Evolutionary conservation across 371 early-diverging fungal genomes (phyloP).

Genomic region (Mortierella sp.): DNA sequence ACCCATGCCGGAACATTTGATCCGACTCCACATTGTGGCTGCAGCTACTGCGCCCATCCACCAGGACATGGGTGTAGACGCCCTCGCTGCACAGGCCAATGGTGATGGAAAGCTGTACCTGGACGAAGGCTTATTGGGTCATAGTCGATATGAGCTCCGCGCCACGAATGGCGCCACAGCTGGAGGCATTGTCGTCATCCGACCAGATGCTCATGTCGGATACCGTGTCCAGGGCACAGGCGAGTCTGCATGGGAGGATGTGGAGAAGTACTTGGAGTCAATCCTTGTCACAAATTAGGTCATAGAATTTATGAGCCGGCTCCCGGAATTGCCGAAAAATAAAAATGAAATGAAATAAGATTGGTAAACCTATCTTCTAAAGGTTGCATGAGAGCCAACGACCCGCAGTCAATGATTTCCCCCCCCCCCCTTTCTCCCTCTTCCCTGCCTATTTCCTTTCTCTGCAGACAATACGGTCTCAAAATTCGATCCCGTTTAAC

Average conservation of each 20-base stretch:
- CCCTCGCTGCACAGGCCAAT: constrained; percentile 1
- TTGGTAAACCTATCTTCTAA: no score
- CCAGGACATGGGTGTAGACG: background rate
- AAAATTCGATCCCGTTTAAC: no score
- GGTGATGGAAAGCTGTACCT: constrained; percentile 1
- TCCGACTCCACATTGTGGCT: background rate
- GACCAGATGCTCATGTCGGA: constrained; percentile 13
- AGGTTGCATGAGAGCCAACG: no score
- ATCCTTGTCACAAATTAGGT: constrained; percentile 1
- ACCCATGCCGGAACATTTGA: constrained; percentile 12
- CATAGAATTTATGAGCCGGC: background rate
- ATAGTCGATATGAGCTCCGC: constrained; percentile 4
- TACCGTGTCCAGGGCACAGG: constrained; percentile 1
- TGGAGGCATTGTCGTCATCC: constrained; percentile 22
- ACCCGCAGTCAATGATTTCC: no score
- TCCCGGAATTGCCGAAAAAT: no score
- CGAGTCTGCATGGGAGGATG: background rate
- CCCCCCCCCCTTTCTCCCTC: no score
- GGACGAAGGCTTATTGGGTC: background rate
- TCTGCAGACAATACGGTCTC: no score
- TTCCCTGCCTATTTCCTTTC: no score
- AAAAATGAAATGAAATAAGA: no score
- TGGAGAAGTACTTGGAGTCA: constrained; percentile 6
- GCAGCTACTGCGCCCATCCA: no score
- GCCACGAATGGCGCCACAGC: constrained; percentile 6